Base-by-base conservation (phyloP, 108 stramenopile genomes). In the Pseudonitzschia multistriata region DNA sequence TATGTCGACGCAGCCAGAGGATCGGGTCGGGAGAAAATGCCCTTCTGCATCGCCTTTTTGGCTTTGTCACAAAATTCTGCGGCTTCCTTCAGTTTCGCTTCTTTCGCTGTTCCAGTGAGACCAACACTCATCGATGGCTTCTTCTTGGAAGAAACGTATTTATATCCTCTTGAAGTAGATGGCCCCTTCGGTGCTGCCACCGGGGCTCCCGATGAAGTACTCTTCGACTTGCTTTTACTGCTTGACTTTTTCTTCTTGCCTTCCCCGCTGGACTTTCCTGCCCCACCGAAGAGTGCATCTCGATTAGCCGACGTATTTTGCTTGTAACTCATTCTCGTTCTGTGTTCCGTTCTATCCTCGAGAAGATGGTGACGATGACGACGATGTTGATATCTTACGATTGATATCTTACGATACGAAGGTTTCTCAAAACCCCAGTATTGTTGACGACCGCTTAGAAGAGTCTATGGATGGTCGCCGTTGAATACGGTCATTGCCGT, bases 41-140 rank as follows among this genome's bases (percentile, higher is more conserved):
- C 83, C 8, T 78, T 70, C 22, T 85, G 81, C 87, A 91, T 89
- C 30, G 84, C 82, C 74, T 94, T 91, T 67, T 85, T 88, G 30
- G 93, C 93, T 70, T 83, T 82, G 63, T 78, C 74, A n/a, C 84
- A 83, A 65, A 79, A 85, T 14, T 88, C 84, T 65, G 89, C 82
- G 19, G 93, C 93, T 77, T 91, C 87, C 27, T 86, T 85, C 77
- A 91, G 67, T 73, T 90, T 91, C 17, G 75, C 82, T 14, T 81
- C 66, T 54, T 85, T 87, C 34, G 86, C 88, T 47, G 73, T 73
- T 22, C 86, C 89, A 39, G 79, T 70, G 22, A 93, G 77, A 22
- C 71, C 69, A 24, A 67, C 33, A 3, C 35, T 36, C 21, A 61
- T 40, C 14, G 68, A 49, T 21, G 63, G 25, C 60, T 73, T 71